phyloP scores from a whole-genome alignment of 768 basidiomycete genomes.

The Lactarius deliciosus region DNA sequence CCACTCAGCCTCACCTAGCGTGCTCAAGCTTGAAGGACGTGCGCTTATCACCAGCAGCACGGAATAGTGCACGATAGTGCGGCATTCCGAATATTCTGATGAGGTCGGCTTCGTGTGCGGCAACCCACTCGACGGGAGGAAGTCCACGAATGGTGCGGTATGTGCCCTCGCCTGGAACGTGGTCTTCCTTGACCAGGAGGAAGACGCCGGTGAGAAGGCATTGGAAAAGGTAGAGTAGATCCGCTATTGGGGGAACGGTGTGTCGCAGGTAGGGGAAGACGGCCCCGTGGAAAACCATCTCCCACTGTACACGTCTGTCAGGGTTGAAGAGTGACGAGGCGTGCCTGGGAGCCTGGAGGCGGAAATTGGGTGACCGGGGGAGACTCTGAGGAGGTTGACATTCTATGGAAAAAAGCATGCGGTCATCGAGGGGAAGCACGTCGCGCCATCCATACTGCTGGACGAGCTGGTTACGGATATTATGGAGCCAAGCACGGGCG shows the following conservation, averaged over 20 bases:
- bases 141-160: slow-evolving; percentile 77
- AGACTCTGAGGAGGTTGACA: slow-evolving; percentile 69
- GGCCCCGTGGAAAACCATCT: slow-evolving; percentile 74
- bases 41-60: slow-evolving; percentile 68
- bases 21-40: slow-evolving; percentile 75
- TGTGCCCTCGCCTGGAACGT: slow-evolving; percentile 58
- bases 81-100: slow-evolving; percentile 70
- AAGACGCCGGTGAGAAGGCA: slow-evolving; percentile 45
- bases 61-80: slow-evolving; percentile 70
- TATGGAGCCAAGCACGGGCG: slow-evolving; percentile 72
- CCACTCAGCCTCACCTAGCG: slow-evolving; percentile 34
- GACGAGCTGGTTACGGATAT: slow-evolving; percentile 61
- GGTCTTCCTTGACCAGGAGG: slow-evolving; percentile 68
- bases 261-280: slow-evolving; percentile 42
- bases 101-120: slow-evolving; percentile 63
- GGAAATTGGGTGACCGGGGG: slow-evolving; percentile 72
- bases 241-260: slow-evolving; percentile 39
- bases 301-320: slow-evolving; percentile 82
- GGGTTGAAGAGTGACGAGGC: slow-evolving; percentile 86
- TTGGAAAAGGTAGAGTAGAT: slow-evolving; percentile 42
- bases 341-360: slow-evolving; percentile 70
- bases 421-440: slow-evolving; percentile 53
- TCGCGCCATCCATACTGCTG: slow-evolving; percentile 72
- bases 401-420: slow-evolving; percentile 79
- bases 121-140: slow-evolving; percentile 76